These are phyloP conservation scores for Kernera saxatilis DNA, from an alignment of 345 rosid genomes.

Conservation along the genomic window DNA sequence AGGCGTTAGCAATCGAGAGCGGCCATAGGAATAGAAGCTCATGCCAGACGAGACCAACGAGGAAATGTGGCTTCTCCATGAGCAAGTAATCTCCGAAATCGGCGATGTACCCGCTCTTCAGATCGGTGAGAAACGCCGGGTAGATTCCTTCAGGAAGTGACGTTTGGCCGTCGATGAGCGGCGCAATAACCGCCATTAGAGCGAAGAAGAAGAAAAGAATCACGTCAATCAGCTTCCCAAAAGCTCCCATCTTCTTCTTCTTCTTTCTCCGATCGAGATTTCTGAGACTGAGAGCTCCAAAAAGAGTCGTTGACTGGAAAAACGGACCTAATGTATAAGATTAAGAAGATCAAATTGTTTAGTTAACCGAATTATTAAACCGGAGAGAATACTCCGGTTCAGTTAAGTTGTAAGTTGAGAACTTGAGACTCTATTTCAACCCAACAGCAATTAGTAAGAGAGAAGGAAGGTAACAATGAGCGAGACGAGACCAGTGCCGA, in stretches of 20 bases:
- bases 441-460: neutral
- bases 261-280: neutral
- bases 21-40: conserved; percentile 80
- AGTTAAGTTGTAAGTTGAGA: neutral
- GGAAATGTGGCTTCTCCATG: conserved; percentile 67
- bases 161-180: conserved; percentile 55
- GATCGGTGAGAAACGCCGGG: conserved; percentile 52
- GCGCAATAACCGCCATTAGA: conserved; percentile 47
- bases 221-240: conserved; percentile 49
- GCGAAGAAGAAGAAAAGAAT: conserved; percentile 52
- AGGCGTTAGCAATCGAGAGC: conserved; percentile 50
- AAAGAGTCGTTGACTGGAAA: conserved; percentile 17
- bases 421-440: no score
- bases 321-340: no score
- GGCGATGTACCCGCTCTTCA: conserved; percentile 37
- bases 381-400: conserved; percentile 19
- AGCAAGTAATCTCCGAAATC: conserved; percentile 59
- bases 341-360: neutral
- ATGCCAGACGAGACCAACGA: conserved; percentile 62
- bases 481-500: conserved; percentile 87
- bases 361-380: neutral
- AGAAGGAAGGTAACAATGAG: conserved; percentile 35
- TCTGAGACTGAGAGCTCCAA: conserved; percentile 6
- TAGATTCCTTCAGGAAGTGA: conserved; percentile 41
- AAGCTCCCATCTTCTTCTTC: conserved; percentile 45